Evolutionary conservation across 2,329 filamentous ascomycete species (phyloP), one percentile per base, ranked within the genome.

Genomic region (Hypoxylon sp.): DNA sequence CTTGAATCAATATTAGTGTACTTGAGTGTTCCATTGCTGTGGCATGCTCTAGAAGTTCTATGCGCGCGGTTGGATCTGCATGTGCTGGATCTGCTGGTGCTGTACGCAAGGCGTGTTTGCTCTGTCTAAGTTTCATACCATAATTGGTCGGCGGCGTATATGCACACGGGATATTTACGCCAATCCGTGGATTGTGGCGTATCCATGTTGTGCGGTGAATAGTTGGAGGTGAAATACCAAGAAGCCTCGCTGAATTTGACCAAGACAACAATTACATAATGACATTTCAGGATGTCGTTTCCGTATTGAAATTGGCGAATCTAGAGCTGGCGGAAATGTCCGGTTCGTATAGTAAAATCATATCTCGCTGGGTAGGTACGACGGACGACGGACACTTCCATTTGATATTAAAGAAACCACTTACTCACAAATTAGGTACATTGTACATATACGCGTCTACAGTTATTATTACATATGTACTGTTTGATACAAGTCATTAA

Each of bases 71-170:
- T 58, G 31, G 26, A 57, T 65, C 57, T 48, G 55, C 19, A 46
- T 51, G 47, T 64, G 61, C 42, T 26, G 39, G 42, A 33, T 48
- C 50, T 44, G 29, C 55, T 57, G 50, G 64, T 13, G 47, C 29
- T 50, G 44, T 62, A 59, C 58, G 62, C 58, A 63, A 62, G 50
- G 31, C 31, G n/a, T 61, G 54, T 50, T 42, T 68, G 47, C 29
- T 57, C 6, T 47, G 37, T 54, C 33, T 46, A 53, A 31, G 22
- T 57, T 57, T 44, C 26, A n/a, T 56, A 42, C 6, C 29, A 29
- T 17, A 53, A 64, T 60, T 66, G 55, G 55, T 57, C 50, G 47
- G 14, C 46, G 50, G 39, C 13, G 47, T 14, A 42, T 10, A 61
- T 22, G 52, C 13, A 46, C 26, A 35, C 19, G 51, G 56, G 26